These are phyloP conservation scores for Aureococcus anophagefferens DNA, from an alignment of 108 stramenopile genomes.

Conservation along the genomic window DNA sequence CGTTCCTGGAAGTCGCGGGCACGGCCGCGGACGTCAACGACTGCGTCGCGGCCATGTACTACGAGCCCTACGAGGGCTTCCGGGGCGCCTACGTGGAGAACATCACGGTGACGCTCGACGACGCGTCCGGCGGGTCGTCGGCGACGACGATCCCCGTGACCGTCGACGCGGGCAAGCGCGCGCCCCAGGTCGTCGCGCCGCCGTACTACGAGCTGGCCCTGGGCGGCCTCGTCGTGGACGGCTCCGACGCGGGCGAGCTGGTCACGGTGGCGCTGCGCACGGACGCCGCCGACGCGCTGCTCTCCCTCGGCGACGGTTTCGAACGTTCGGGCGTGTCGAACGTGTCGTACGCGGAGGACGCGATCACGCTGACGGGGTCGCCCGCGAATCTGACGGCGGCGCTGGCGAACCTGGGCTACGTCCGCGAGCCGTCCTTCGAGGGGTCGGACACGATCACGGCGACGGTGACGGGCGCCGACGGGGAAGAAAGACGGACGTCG, in stretches of 20 bases:
- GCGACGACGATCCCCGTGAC: background rate
- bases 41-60: too few species aligned
- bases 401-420: background rate
- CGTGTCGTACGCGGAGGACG: slow-evolving; percentile 4
- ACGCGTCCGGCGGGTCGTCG: background rate
- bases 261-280: background rate
- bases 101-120: background rate
- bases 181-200: background rate
- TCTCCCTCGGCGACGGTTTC: background rate
- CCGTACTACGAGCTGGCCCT: background rate
- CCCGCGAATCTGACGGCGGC: background rate
- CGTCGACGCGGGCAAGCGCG: slow-evolving; percentile 2
- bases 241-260: background rate
- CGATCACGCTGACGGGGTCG: background rate
- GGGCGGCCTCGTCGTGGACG: background rate
- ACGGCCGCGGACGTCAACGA: too few species aligned
- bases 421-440: background rate
- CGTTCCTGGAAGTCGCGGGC: too few species aligned
- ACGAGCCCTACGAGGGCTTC: too few species aligned
- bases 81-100: too few species aligned
- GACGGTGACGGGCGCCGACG: slow-evolving; percentile 1
- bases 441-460: background rate
- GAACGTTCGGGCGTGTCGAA: too few species aligned
- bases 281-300: background rate
- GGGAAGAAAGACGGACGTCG: too few species aligned